Base-by-base conservation (phyloP, 2,329 filamentous ascomycete genomes). In the Graphilbum ipis-grandicollis region DNA sequence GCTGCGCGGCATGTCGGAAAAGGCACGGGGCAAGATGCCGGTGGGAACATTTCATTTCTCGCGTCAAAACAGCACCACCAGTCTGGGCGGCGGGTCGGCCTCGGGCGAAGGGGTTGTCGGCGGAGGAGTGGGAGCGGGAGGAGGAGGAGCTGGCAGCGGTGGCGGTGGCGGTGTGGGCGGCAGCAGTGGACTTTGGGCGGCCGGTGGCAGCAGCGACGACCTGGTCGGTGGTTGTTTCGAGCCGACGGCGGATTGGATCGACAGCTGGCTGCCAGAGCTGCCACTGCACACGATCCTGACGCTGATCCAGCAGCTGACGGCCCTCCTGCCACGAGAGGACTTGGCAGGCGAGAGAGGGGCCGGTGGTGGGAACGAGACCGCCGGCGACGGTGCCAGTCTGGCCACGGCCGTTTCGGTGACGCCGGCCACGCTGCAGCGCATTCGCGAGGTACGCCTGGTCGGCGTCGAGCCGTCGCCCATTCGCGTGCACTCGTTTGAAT, bases 21-120 rank as follows among this genome's bases (percentile, higher is more conserved):
- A 96, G 55, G 90, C 90, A 14, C 68, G 90, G 35, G 90, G 90
- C 8, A 98, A 98, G 56, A 84, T 93, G 75, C 90, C 88, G 21
- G 84, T 81, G 12, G 80, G 82, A 1, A 66, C 78, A 35, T 69
- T 72, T n/a, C 71, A 71, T 2, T 93, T 94, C 53, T 93, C 86
- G 1, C 68, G 88, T 15, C 85, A 93, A 50, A 93, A 90, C 51
- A 92, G 85, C 54, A 82, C 77, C 21, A 81, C 81, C 1, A 93
- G 84, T 49, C 64, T 94, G 26, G 71, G 66, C 40, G 75, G 74
- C 47, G 65, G 77, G 48, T 70, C 75, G 12, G 39, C 37, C 3
- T 13, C 14, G 10, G 25, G 14, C 19, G 19, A 23, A 18, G 21
- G 25, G 23, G 30, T 15, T 4, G 39, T 33, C 6, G 33, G 19